phyloP scores from a whole-genome alignment of 2,329 filamentous ascomycete genomes.

The Trichoderma sp. region DNA sequence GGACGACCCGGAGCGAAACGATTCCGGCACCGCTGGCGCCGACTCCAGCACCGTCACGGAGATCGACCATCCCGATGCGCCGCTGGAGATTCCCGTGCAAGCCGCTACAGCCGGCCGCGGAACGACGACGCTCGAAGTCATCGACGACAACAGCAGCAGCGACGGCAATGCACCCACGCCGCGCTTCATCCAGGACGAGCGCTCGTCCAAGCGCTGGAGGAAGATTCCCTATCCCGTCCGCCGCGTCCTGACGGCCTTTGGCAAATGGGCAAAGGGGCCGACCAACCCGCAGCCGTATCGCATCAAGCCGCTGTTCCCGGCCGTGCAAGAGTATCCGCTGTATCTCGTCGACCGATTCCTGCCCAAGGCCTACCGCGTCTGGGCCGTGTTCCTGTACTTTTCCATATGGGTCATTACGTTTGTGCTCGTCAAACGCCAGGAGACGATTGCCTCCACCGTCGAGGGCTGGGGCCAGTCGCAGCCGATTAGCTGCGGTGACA shows the following conservation, averaged over 20 bases:
- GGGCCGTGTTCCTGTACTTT: slow-evolving; percentile 58
- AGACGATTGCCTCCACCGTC: slow-evolving; percentile 58
- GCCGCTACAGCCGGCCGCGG: not conserved
- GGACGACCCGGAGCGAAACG: slow-evolving; percentile 33
- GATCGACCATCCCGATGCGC: slow-evolving; percentile 41
- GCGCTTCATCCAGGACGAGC: slow-evolving; percentile 57
- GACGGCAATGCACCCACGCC: slow-evolving; percentile 46
- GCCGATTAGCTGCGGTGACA: slow-evolving; percentile 62
- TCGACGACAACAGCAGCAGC: slow-evolving; percentile 38
- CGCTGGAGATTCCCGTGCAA: slow-evolving; percentile 34
- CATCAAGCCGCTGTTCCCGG: slow-evolving; percentile 61
- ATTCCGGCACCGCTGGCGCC: slow-evolving; percentile 24
- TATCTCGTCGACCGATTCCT: slow-evolving; percentile 60
- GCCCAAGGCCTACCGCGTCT: slow-evolving; percentile 57
- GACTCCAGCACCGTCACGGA: slow-evolving; percentile 21
- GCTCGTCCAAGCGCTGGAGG: slow-evolving; percentile 46
- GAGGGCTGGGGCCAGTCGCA: slow-evolving; percentile 64
- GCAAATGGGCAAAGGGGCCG: slow-evolving; percentile 55
- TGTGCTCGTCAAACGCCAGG: slow-evolving; percentile 63
- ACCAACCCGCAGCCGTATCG: slow-evolving; percentile 44
- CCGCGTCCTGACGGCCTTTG: slow-evolving; percentile 41
- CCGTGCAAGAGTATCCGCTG: slow-evolving; percentile 64
- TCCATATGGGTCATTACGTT: slow-evolving; percentile 68
- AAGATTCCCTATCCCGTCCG: slow-evolving; percentile 59
- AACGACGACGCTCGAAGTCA: slow-evolving; percentile 40